A percentile compares a stretch with the other conserved stretches of the same genome.
Evolutionary conservation across 768 basidiomycete species (phyloP).

Genomic region (Agaricus bisporus): DNA sequence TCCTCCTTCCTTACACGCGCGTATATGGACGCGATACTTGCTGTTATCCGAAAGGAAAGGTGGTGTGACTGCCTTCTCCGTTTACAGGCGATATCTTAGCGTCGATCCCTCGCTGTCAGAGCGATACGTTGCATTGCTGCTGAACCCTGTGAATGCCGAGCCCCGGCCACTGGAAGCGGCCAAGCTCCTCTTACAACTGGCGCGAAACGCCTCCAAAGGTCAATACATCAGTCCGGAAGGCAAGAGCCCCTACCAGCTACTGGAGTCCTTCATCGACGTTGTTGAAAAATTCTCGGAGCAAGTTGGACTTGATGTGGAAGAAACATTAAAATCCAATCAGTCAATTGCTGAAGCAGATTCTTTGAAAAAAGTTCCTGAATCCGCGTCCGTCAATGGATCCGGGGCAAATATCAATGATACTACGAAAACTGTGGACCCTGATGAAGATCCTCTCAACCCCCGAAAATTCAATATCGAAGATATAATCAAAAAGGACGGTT

Average conservation of each 20-base stretch:
- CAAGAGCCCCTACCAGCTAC: conserved; percentile 92
- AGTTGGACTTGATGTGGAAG: conserved; percentile 82
- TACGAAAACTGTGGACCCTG: conserved; percentile 59
- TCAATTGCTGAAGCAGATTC: conserved; percentile 40
- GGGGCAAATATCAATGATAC: conserved; percentile 51
- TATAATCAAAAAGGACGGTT: conserved; percentile 81
- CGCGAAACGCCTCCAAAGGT: conserved; percentile 77
- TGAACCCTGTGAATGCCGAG: conserved; percentile 46
- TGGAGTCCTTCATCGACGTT: conserved; percentile 88
- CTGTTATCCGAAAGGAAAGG: conserved; percentile 85
- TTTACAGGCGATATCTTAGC: conserved; percentile 86
- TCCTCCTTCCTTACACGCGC: conserved; percentile 85
- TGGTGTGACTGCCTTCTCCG: conserved; percentile 67
- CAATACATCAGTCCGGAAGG: conserved; percentile 85
- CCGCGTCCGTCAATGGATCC: conserved; percentile 49
- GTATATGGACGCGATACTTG: conserved; percentile 91
- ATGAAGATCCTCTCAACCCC: conserved; percentile 71
- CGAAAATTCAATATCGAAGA: conserved; percentile 80
- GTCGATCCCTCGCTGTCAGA: conserved; percentile 81
- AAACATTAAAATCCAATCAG: conserved; percentile 55
- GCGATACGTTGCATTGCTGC: conserved; percentile 64
- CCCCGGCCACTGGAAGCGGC: conserved; percentile 89
- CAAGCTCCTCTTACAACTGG: conserved; percentile 80
- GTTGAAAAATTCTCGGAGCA: conserved; percentile 89
- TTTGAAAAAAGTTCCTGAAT: conserved; percentile 27